Base-by-base conservation (phyloP, 345 rosid species). In the Pistacia atlantica region DNA sequence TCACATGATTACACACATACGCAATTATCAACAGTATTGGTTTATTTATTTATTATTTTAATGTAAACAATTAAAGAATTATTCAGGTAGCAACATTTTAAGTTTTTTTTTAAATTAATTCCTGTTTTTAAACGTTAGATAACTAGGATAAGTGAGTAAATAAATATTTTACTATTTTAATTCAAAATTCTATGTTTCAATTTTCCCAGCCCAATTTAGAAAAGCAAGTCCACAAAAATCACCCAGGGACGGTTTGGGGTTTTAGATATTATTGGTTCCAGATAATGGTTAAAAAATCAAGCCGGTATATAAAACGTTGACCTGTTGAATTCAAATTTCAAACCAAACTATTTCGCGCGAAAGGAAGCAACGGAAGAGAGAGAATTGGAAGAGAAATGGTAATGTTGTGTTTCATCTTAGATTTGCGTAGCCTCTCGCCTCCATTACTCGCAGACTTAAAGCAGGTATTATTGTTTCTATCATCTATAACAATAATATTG, bases 401-500 rank as follows among this genome's bases (percentile, higher is more conserved):
- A 75, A 79, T 84, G 9, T 16, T 90, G 35, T 95, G 93, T 66
- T 92, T 90, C 84, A 86, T 91, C 71, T 77, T 90, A 86, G 97
- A 95, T 88, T 80, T 95, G 51, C 87, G 91, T 0, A 80, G 82
- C 81, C 81, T 93, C n/a, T 74, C 93, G 58, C 90, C 91, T 78
- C 72, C 90, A 67, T 77, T 85, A 78, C 87, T 91, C 48, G 82
- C 75, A 73, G 86, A 89, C 75, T 72, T 93, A 55, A 88, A 93
- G 85, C 94, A 95, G 94, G 97, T n/a, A 55, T 35, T 12, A 54
- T 68, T 37, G 61, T 37, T 22, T 4, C 49, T 17, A 67, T 63
- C 10, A 14, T 37, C 57, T 33, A 25, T 60, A 20, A 13, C 35
- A 14, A 16, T 49, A 13, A 18, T 20, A 45, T 42, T 42, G 46